Conservation (phyloP, 805 yeast species). For the Candida jianshihensis region DNA sequence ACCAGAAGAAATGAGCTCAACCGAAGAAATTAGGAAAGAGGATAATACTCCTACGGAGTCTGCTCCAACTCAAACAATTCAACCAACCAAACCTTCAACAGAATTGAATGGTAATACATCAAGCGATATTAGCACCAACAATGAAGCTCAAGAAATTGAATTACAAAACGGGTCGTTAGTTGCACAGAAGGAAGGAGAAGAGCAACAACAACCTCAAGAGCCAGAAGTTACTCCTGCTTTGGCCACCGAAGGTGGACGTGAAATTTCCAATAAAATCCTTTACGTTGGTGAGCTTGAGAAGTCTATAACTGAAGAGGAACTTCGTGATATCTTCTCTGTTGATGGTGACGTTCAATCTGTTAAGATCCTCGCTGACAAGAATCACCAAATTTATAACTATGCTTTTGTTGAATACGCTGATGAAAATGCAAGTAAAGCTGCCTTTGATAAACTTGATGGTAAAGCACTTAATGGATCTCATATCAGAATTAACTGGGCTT, state of each 20-base stretch:
- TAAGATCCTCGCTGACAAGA: constrained; percentile 72
- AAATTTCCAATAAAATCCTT: constrained; percentile 61
- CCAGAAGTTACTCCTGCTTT: constrained; percentile 48
- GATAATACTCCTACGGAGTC: too few relatives aligned
- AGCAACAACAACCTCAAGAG: constrained; percentile 5
- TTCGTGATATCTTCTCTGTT: constrained; percentile 55
- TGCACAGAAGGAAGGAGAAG: not conserved
- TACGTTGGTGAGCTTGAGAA: constrained; percentile 73
- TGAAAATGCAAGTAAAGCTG: constrained; percentile 52
- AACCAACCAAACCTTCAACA: too few relatives aligned
- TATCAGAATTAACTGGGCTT: constrained; percentile 75
- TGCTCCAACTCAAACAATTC: too few relatives aligned
- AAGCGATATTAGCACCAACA: too few relatives aligned
- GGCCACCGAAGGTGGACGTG: constrained; percentile 78
- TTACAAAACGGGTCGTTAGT: too few relatives aligned
- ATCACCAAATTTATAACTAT: constrained; percentile 65
- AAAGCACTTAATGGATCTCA: constrained; percentile 45
- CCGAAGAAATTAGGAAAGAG: too few relatives aligned
- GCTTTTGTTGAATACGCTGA: constrained; percentile 74
- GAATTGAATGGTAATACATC: too few relatives aligned
- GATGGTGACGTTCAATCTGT: constrained; percentile 57
- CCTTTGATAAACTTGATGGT: constrained; percentile 56
- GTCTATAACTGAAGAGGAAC: constrained; percentile 53
- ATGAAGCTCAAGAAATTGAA: not conserved
- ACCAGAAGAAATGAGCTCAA: too few relatives aligned